phyloP scores from a whole-genome alignment of 208 protist genomes.

The Trypanosoma conorhini region DNA sequence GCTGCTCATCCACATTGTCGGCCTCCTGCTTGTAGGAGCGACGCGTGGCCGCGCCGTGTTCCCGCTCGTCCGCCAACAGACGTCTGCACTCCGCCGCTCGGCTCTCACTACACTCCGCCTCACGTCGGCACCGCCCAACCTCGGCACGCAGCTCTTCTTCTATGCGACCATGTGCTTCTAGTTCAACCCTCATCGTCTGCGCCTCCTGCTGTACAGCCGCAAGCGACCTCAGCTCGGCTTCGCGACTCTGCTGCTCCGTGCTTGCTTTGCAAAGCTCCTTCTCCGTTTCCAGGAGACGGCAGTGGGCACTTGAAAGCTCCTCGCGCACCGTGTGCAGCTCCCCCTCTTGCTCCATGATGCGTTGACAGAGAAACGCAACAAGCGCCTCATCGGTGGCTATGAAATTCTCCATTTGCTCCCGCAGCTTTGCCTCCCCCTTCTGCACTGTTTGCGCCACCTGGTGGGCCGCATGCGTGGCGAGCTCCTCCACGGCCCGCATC shows the following conservation, averaged over 20 bases:
- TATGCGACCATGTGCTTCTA: not conserved
- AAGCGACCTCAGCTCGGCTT: constrained; percentile 10
- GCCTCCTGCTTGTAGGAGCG: constrained; percentile 11
- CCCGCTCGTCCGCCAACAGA: constrained; percentile 4
- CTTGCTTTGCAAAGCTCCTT: not conserved
- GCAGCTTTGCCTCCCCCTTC: constrained; percentile 8
- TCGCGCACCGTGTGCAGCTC: not conserved
- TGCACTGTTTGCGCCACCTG: constrained; percentile 4
- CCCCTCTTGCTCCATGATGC: constrained; percentile 7
- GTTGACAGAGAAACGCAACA: constrained; percentile 21
- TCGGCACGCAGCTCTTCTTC: constrained; percentile 22
- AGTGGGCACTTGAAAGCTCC: constrained; percentile 2
- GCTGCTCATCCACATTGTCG: constrained; percentile 1
- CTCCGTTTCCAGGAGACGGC: not conserved
- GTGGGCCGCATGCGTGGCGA: not conserved
- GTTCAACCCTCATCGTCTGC: not conserved
- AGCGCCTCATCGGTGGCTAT: constrained; percentile 10
- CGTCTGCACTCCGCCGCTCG: constrained; percentile 9
- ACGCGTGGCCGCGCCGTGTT: constrained; percentile 3
- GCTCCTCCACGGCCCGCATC: constrained; percentile 4
- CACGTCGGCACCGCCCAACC: not conserved
- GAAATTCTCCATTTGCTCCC: constrained; percentile 14
- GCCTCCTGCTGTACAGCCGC: constrained; percentile 5
- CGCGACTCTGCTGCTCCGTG: not conserved
- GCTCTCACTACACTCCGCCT: not conserved